Evolutionary conservation across 805 yeast genomes (phyloP).

Genomic region (Monosporozyma aerobia): DNA sequence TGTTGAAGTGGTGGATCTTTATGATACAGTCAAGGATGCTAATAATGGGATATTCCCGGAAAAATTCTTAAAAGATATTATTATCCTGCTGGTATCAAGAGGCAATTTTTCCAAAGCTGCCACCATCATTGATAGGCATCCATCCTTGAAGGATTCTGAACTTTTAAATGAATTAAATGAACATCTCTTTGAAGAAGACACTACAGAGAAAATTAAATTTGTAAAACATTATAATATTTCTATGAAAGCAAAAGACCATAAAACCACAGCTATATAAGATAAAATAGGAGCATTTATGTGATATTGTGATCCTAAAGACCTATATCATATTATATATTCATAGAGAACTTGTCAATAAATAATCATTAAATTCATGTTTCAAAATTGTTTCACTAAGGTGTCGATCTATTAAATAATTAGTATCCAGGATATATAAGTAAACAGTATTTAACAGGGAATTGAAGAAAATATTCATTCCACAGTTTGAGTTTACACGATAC

Average conservation of each 20-base stretch:
- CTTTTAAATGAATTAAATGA: neutral
- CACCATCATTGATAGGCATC: neutral
- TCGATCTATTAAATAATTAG: neutral
- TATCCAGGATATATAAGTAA: too few relatives aligned
- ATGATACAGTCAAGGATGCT: neutral
- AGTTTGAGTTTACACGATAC: too few relatives aligned
- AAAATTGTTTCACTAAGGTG: neutral
- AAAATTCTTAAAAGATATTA: neutral
- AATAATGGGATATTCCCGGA: neutral
- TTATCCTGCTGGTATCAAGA: neutral
- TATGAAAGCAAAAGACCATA: neutral
- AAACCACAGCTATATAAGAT: neutral
- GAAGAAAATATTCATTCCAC: too few relatives aligned
- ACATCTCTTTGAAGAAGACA: neutral
- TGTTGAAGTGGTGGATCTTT: neutral
- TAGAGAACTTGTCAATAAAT: neutral
- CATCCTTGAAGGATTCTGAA: neutral
- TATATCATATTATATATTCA: neutral
- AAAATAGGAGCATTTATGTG: neutral
- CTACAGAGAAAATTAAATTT: neutral
- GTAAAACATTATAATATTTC: neutral
- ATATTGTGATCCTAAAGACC: neutral
- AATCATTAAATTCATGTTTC: neutral
- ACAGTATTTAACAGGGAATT: neutral
- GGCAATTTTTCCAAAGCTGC: constrained; percentile 3